phyloP scores from a whole-genome alignment of 768 basidiomycete genomes.

The Phylloporus rhodoxanthus region DNA sequence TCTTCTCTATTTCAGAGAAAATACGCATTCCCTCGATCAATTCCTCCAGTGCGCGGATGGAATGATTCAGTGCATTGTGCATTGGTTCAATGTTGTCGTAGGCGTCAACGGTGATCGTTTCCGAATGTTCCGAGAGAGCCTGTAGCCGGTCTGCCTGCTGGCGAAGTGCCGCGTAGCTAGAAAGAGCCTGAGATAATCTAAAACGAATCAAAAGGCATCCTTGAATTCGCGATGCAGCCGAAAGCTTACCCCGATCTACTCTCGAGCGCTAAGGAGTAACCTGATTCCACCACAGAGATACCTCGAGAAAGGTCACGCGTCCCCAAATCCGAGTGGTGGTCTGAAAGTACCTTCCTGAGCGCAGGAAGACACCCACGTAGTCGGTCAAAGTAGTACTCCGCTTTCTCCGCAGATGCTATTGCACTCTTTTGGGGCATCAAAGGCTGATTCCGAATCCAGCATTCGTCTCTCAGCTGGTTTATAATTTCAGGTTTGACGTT shows the following conservation, averaged over 20 bases:
- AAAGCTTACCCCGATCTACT: constrained; percentile 56
- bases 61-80: constrained; percentile 12
- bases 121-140: constrained; percentile 14
- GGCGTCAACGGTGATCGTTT: constrained; percentile 18
- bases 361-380: constrained; percentile 60
- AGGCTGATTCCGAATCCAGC: constrained; percentile 66
- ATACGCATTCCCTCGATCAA: constrained; percentile 29
- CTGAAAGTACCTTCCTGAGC: constrained; percentile 53
- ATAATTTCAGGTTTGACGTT: constrained; percentile 69
- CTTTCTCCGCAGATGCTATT: constrained; percentile 32
- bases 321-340: constrained; percentile 76
- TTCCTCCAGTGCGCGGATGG: constrained; percentile 34
- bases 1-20: constrained; percentile 31
- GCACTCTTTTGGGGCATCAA: constrained; percentile 24
- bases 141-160: constrained; percentile 17
- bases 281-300: constrained; percentile 71
- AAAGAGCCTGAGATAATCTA: constrained; percentile 19
- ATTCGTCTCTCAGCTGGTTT: constrained; percentile 44
- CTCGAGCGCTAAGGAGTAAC: constrained; percentile 61
- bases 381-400: constrained; percentile 60
- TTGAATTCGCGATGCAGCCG: neutral
- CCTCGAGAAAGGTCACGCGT: constrained; percentile 86
- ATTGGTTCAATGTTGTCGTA: constrained; percentile 15
- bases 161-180: constrained; percentile 10
- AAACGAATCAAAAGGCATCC: neutral